Conservation (phyloP, 208 protist species). For the Trypanosoma melophagium region DNA sequence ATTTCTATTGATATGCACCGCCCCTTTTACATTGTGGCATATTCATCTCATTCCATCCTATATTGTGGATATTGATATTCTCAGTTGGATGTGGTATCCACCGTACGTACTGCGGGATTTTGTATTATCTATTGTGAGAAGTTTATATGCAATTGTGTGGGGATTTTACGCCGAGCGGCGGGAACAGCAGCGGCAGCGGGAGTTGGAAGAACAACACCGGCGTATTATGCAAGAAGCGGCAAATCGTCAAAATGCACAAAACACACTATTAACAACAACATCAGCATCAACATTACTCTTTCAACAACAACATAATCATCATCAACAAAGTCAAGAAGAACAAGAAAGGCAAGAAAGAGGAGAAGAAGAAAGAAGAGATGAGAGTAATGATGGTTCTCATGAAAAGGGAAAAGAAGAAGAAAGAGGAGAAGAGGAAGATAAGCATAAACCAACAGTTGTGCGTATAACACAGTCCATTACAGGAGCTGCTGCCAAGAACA, state of each 20-base stretch:
- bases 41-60: slow-evolving; percentile 45
- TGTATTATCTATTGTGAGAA: slow-evolving; percentile 21
- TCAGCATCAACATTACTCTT: not conserved
- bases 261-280: not conserved
- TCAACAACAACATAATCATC: slow-evolving; percentile 15
- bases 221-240: slow-evolving; percentile 12
- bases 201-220: slow-evolving; percentile 29
- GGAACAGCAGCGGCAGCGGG: slow-evolving; percentile 20
- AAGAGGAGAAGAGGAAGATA: slow-evolving; percentile 1
- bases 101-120: slow-evolving; percentile 36
- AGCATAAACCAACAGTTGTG: not conserved
- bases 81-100: slow-evolving; percentile 55
- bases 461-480: too few species aligned
- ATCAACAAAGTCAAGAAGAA: slow-evolving; percentile 1
- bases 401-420: not conserved
- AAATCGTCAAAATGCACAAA: not conserved
- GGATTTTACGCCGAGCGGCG: slow-evolving; percentile 25
- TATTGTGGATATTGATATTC: slow-evolving; percentile 49
- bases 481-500: too few species aligned
- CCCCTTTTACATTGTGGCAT: slow-evolving; percentile 45
- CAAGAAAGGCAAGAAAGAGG: not conserved
- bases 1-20: slow-evolving; percentile 49
- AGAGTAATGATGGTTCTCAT: not conserved
- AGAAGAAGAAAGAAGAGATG: not conserved
- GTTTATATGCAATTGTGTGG: slow-evolving; percentile 14